Percentiles rank a stretch among this genome's conserved stretches.
These are phyloP conservation scores for Trichosporon inkin DNA, from an alignment of 1,284 basidiomycete species.

Conservation along the genomic window DNA sequence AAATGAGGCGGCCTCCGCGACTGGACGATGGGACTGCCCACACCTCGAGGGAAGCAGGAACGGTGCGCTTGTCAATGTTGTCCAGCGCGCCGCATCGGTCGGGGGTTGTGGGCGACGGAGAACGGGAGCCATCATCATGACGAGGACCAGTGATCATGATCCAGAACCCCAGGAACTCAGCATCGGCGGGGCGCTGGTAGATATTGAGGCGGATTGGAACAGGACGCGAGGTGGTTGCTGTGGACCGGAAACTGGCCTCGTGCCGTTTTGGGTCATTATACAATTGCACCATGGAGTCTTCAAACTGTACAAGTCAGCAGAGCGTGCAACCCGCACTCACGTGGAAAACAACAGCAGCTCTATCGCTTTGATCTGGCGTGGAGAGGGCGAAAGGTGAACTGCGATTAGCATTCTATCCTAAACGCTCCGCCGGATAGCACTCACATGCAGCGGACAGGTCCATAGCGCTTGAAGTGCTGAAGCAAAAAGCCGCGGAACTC, in stretches of 20 bases:
- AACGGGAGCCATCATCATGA: constrained; percentile 23
- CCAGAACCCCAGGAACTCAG: constrained; percentile 21
- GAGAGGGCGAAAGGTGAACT: neutral
- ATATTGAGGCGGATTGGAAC: constrained; percentile 20
- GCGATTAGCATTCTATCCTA: neutral
- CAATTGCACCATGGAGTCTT: constrained; percentile 16
- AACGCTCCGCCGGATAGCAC: constrained; percentile 13
- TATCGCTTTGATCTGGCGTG: constrained; percentile 11
- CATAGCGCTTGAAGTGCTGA: constrained; percentile 35
- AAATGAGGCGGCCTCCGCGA: neutral
- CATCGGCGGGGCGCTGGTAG: constrained; percentile 9
- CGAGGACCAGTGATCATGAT: constrained; percentile 31
- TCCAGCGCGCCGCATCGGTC: neutral
- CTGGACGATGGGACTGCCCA: constrained; percentile 1
- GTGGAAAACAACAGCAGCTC: constrained; percentile 33
- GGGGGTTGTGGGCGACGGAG: constrained; percentile 13
- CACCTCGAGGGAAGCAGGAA: neutral
- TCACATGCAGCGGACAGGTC: constrained; percentile 28
- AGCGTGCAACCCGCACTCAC: constrained; percentile 18
- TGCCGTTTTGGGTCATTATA: constrained; percentile 25
- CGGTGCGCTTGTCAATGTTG: neutral
- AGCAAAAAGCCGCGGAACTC: constrained; percentile 16
- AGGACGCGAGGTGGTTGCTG: neutral
- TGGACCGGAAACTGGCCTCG: constrained; percentile 15
- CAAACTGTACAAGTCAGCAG: constrained; percentile 22